Evolutionary conservation across 805 yeast species (phyloP).

Genomic region (Sungouiella thailandica): DNA sequence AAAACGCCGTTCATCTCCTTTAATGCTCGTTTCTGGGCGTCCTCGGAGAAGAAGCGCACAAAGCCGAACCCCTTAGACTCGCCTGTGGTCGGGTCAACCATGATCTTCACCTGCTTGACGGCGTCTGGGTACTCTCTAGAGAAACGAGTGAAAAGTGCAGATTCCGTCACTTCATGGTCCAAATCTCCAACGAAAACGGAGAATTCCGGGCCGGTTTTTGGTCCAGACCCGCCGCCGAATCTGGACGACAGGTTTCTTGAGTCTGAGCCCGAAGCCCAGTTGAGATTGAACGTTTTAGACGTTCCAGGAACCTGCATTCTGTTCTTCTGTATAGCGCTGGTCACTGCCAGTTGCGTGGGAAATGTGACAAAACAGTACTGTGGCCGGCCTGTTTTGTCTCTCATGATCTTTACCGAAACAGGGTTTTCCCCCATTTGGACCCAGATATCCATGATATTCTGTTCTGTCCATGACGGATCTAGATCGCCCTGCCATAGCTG

Average conservation of each 20-base stretch:
- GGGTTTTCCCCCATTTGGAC: constrained; percentile 58
- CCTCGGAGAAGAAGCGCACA: constrained; percentile 64
- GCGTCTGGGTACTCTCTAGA: constrained; percentile 62
- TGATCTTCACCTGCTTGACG: constrained; percentile 70
- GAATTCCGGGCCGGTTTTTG: constrained; percentile 35
- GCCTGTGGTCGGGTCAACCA: constrained; percentile 67
- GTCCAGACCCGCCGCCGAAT: constrained; percentile 1
- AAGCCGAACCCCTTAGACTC: constrained; percentile 84
- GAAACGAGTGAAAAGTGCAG: constrained; percentile 58
- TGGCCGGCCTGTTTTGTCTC: constrained; percentile 47
- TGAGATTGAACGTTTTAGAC: constrained; percentile 53
- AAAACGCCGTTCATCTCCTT: constrained; percentile 77
- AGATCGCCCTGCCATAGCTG: constrained; percentile 89
- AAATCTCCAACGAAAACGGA: constrained; percentile 87
- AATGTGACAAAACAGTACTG: constrained; percentile 78
- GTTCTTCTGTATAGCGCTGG: constrained; percentile 60
- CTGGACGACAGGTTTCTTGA: neutral
- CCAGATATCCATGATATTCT: constrained; percentile 66
- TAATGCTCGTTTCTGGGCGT: constrained; percentile 68
- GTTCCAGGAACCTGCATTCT: constrained; percentile 70
- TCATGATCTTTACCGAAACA: constrained; percentile 59
- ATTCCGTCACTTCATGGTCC: constrained; percentile 67
- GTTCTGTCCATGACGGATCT: constrained; percentile 81
- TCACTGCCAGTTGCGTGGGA: constrained; percentile 53
- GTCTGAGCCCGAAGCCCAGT: constrained; percentile 71